phyloP scores from a whole-genome alignment of 176 grass and related monocot species.

The Tillandsia fasciculata region DNA sequence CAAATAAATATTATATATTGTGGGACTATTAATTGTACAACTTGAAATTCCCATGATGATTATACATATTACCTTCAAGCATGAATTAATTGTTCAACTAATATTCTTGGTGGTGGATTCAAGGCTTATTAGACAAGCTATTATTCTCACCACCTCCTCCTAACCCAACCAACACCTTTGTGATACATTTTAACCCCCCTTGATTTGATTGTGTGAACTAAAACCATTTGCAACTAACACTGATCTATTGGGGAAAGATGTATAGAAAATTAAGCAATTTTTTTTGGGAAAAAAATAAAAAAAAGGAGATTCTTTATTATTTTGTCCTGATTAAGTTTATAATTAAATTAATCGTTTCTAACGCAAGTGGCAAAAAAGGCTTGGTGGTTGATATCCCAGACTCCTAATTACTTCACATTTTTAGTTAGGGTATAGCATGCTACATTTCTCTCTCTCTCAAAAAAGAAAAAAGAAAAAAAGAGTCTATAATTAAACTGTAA shows the following conservation, averaged over 20 bases:
- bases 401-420: no score
- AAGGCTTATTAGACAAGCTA: background rate
- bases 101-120: background rate
- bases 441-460: no score
- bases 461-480: no score
- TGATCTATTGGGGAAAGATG: background rate
- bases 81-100: conserved; percentile 3
- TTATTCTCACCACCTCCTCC: conserved; percentile 16
- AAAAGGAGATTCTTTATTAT: no score
- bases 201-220: background rate
- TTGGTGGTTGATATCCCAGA: no score
- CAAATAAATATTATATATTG: background rate
- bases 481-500: background rate
- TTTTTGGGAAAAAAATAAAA: background rate
- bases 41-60: background rate
- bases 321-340: no score
- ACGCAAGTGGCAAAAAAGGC: no score
- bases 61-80: background rate
- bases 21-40: background rate
- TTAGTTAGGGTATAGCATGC: no score
- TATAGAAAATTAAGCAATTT: background rate
- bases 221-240: background rate
- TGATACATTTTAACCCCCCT: background rate
- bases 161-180: conserved; percentile 7
- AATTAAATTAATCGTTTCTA: no score